Evolutionary conservation across 1,284 basidiomycete species (phyloP).

Genomic region (Tilletia caries): DNA sequence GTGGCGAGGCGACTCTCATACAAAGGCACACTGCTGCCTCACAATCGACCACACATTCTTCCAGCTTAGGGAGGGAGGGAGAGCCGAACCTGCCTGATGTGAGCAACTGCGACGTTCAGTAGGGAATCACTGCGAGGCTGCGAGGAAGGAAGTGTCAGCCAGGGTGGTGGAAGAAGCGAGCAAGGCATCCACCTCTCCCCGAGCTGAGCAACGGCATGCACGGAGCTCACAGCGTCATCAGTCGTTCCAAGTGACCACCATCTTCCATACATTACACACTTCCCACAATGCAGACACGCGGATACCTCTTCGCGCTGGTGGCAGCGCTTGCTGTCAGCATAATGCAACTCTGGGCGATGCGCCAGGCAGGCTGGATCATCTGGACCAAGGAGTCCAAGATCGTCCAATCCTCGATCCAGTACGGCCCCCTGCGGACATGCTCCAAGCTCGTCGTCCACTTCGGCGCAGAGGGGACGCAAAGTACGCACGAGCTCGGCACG

Average conservation of each 20-base stretch:
- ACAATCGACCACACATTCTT: constrained; percentile 10
- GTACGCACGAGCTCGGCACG: background rate
- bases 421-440: constrained; percentile 8
- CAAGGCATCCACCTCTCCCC: no score
- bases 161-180: no score
- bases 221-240: no score
- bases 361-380: constrained; percentile 7
- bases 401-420: background rate
- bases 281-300: constrained; percentile 6
- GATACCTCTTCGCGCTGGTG: background rate
- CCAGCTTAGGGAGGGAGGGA: no score
- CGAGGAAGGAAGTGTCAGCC: no score
- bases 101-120: no score
- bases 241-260: no score
- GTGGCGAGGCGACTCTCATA: background rate
- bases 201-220: no score
- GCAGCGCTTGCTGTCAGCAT: background rate
- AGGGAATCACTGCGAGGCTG: no score
- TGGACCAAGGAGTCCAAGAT: background rate
- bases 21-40: background rate
- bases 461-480: background rate
- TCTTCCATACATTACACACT: no score
- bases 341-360: background rate
- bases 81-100: no score
- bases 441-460: constrained; percentile 1